phyloP scores from a whole-genome alignment of 2,329 filamentous ascomycete genomes.

The Ustulina deusta region DNA sequence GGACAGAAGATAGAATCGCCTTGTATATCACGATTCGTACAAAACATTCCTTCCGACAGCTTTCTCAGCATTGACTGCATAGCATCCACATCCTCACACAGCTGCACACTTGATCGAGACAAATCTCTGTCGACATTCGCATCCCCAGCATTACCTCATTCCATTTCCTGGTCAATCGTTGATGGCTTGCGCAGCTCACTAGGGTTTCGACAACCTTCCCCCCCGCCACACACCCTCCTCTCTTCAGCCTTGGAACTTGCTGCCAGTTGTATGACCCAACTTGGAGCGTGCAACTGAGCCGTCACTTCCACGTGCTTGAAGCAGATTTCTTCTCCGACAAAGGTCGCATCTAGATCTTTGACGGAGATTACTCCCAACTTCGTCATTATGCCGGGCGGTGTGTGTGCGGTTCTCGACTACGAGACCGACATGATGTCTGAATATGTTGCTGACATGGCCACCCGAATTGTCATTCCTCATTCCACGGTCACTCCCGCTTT shows the following conservation, averaged over 20 bases:
- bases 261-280: slow-evolving; percentile 47
- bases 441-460: slow-evolving; percentile 91
- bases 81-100: not conserved
- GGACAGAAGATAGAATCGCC: slow-evolving; percentile 13
- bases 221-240: slow-evolving; percentile 43
- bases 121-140: not conserved
- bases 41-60: slow-evolving; percentile 24
- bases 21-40: slow-evolving; percentile 27
- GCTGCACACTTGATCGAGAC: not conserved
- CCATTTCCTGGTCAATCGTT: slow-evolving; percentile 33
- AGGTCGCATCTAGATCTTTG: slow-evolving; percentile 49
- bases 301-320: slow-evolving; percentile 55
- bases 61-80: slow-evolving; percentile 22
- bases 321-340: slow-evolving; percentile 54
- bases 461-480: slow-evolving; percentile 66
- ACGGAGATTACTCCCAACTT: slow-evolving; percentile 45
- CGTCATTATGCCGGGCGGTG: slow-evolving; percentile 78
- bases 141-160: not conserved
- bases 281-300: slow-evolving; percentile 45
- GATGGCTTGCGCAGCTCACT: slow-evolving; percentile 56
- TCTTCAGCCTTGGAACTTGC: slow-evolving; percentile 55
- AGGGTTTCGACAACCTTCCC: slow-evolving; percentile 50
- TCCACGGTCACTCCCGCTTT: slow-evolving; percentile 75
- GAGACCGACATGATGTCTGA: slow-evolving; percentile 97
- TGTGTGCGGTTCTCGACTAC: slow-evolving; percentile 94